Evolutionary conservation across 2,329 filamentous ascomycete genomes (phyloP).

Genomic region (Fusarium bactridioides): DNA sequence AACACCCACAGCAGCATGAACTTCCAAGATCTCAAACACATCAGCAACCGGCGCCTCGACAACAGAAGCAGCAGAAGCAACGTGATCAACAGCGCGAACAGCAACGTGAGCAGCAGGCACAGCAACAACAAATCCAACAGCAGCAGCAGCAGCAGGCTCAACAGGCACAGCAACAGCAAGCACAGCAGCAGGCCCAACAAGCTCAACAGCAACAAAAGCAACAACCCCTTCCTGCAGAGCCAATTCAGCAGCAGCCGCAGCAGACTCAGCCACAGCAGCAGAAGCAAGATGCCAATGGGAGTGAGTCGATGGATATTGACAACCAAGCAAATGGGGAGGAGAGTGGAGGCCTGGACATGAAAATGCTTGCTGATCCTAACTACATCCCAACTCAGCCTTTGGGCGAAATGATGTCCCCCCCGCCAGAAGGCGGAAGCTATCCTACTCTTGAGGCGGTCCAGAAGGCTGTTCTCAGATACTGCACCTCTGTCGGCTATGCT

Average conservation of each 20-base stretch:
- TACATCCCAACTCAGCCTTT: slow-evolving; percentile 63
- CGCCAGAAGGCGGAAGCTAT: slow-evolving; percentile 70
- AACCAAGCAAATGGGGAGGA: slow-evolving; percentile 58
- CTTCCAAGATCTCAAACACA: slow-evolving; percentile 40
- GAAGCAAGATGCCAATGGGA: slow-evolving; percentile 53
- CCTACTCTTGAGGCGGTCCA: slow-evolving; percentile 71
- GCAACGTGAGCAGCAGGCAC: slow-evolving; percentile 38
- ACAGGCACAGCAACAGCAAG: slow-evolving; percentile 40
- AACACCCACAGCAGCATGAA: slow-evolving; percentile 40
- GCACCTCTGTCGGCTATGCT: slow-evolving; percentile 72
- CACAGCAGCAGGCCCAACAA: slow-evolving; percentile 39
- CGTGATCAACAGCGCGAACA: slow-evolving; percentile 49
- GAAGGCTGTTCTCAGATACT: slow-evolving; percentile 70
- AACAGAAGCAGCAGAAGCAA: slow-evolving; percentile 40
- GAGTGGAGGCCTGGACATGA: slow-evolving; percentile 55
- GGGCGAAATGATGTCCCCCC: slow-evolving; percentile 68
- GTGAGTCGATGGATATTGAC: slow-evolving; percentile 63
- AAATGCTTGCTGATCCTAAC: slow-evolving; percentile 58
- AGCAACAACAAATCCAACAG: slow-evolving; percentile 40
- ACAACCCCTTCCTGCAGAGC: slow-evolving; percentile 46
- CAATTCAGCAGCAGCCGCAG: slow-evolving; percentile 42
- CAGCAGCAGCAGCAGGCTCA: slow-evolving; percentile 39
- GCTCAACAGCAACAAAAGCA: slow-evolving; percentile 43
- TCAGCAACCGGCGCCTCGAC: slow-evolving; percentile 44
- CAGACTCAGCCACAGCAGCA: slow-evolving; percentile 49